These are phyloP conservation scores for Durotheca rogersii DNA, from an alignment of 495 filamentous ascomycete genomes.

Conservation along the genomic window DNA sequence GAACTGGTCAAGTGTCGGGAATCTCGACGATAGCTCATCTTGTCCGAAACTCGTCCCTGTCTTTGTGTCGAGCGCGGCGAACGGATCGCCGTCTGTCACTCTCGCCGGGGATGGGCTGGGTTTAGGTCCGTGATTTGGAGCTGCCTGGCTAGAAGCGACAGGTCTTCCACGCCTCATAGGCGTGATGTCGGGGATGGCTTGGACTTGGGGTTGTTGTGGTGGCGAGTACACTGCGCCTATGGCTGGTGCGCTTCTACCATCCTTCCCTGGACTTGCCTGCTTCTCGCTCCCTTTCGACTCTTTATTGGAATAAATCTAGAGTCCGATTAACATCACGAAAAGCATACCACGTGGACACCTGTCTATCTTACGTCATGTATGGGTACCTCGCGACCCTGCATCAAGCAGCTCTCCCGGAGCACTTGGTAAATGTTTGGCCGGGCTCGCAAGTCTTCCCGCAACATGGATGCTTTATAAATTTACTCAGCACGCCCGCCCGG, in stretches of 20 bases:
- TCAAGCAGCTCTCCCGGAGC: constrained; percentile 76
- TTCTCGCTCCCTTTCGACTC: constrained; percentile 35
- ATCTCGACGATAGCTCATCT: constrained; percentile 82
- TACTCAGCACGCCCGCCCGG: constrained; percentile 38
- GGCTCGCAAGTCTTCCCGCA: constrained; percentile 76
- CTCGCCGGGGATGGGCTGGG: constrained; percentile 75
- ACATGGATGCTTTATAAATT: constrained; percentile 70
- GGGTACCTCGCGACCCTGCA: constrained; percentile 86
- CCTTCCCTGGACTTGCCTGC: constrained; percentile 32
- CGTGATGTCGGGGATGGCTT: constrained; percentile 82
- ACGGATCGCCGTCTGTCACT: constrained; percentile 76
- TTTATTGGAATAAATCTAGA: constrained; percentile 78
- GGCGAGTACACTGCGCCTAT: constrained; percentile 70
- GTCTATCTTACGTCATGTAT: constrained; percentile 85
- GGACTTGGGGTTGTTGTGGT: constrained; percentile 65
- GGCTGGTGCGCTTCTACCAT: constrained; percentile 51
- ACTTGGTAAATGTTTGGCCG: constrained; percentile 95
- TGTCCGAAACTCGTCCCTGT: constrained; percentile 49
- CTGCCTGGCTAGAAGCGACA: constrained; percentile 49
- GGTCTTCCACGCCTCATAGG: constrained; percentile 93
- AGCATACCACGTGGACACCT: too few species aligned
- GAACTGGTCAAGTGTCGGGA: constrained; percentile 93
- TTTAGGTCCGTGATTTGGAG: constrained; percentile 48
- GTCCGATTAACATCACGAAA: too few species aligned
- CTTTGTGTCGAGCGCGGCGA: constrained; percentile 78